Conservation (phyloP, 177 flowering plant genomes). For the Telopea speciosissima region DNA sequence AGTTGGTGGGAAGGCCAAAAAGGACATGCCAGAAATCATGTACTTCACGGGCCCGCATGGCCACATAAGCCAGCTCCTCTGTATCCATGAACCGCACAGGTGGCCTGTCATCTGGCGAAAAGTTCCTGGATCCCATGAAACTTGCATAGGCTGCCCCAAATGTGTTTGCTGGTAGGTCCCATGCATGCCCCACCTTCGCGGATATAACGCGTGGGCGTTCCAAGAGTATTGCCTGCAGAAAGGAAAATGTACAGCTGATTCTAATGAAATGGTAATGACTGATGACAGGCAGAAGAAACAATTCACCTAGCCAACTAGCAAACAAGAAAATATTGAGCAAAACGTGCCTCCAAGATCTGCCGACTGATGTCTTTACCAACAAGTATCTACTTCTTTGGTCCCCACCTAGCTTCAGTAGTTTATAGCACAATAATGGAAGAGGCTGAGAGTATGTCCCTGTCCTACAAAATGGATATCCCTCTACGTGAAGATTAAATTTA, state of each 20-base stretch:
- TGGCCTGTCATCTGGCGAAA: conserved; percentile 91
- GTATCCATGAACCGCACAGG: conserved; percentile 92
- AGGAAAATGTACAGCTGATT: not conserved
- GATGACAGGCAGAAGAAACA: not conserved
- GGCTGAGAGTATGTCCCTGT: no score
- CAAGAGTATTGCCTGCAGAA: conserved; percentile 51
- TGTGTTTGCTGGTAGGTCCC: conserved; percentile 87
- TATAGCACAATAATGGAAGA: no score
- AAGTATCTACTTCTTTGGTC: no score
- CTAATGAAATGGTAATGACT: not conserved
- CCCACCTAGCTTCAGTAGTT: no score
- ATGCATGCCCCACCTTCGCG: conserved; percentile 67
- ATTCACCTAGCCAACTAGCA: not conserved
- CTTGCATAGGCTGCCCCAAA: conserved; percentile 97
- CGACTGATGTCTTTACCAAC: not conserved
- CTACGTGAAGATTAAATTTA: no score
- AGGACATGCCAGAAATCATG: conserved; percentile 98
- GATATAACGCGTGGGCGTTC: conserved; percentile 88
- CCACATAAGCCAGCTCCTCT: conserved; percentile 84
- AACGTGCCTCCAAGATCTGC: not conserved
- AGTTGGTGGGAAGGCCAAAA: conserved; percentile 79
- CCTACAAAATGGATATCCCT: no score
- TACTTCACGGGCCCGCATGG: conserved; percentile 88
- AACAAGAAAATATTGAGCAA: not conserved
- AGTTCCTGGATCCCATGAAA: conserved; percentile 95